Base-by-base conservation (phyloP, 192 early-diverging fungal species). In the Coemansia sp. region DNA sequence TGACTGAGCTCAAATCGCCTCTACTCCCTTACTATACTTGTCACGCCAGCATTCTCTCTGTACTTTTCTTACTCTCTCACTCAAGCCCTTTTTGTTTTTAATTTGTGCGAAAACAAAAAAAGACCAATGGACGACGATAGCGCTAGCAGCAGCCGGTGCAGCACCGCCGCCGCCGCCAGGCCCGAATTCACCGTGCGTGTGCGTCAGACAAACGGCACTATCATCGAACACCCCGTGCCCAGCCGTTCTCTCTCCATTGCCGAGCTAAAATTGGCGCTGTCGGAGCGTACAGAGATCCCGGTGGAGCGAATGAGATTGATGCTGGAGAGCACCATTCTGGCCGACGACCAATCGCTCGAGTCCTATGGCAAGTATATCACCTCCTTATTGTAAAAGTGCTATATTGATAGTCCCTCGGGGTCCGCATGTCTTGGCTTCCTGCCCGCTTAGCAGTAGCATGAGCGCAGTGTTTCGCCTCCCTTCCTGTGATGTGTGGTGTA, bases 271-370 rank as follows among this genome's bases (percentile, higher is more conserved):
- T 35, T 20, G 41, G 37, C 64, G 31, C 59, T 81, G 15, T 57
- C 72, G 0, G 62, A 76, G 58, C 54, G 58, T 38, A 75, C 66
- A 6, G 65, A 67, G 32, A 68, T 81, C 40, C 78, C 78, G 17
- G 41, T 64, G 12, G 70, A 61, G 22, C 56, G 69, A 58, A 81
- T 81, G 59, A 63, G 78, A 40, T 59, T 81, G 58, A 71, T 76
- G 65, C 41, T 71, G 1, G 67, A 67, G 15, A 76, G 65, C 66
- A 49, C 57, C 40, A 81, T 81, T 58, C 65, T 81, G 39, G 59
- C 32, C 38, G 78, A 81, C 78, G 62, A 49, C 56, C 65, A 65
- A 39, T 54, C 68, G 14, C 69, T 81, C n/a, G 69, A 61, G 14
- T 54, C 67, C 31, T 81, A 76, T 60, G 67, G 78, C 67, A 67